Evolutionary conservation across 768 basidiomycete genomes (phyloP), one percentile per base, ranked within the genome.

Genomic region (Mycena vulgaris): DNA sequence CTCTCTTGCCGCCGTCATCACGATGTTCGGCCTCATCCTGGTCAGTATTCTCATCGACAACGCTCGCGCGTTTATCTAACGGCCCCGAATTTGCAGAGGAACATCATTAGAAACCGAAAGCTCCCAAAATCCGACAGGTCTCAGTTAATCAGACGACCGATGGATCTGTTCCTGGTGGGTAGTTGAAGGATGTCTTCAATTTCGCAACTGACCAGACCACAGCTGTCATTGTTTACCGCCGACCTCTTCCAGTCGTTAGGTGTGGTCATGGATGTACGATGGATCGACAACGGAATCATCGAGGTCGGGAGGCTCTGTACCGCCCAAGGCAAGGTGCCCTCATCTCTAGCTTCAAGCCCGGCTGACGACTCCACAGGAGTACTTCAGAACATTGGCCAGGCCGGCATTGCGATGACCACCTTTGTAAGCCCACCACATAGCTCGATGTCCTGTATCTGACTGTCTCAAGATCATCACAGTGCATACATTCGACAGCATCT

Each of bases 191-290:
- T 31, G 2, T 30, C 17, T 4, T 31, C 7, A 0, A 30, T 30
- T 31, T 17, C 1, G 25, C 4, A 19, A 10, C 39, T 40, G 7
- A 21, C 52, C 45, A 21, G 16, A 25, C 5, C n/a, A 30, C 42
- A 70, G 68, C 30, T 65, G 23, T 70, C 68, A n/a, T n/a, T 70
- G 30, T 60, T 70, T n/a, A 10, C 31, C 31, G 68, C 37, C 30
- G 68, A 70, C 23, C 21, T 70, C 4, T 65, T 59, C 16, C 69
- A 70, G 45, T 57, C 55, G 2, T 37, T 70, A 27, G 63, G 69
- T 3, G 63, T 42, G 5, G 57, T 64, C n/a, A 48, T 70, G 63
- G 63, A 70, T 23, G 57, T 55, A 13, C 31, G 40, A 13, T 70
- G 62, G 63, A 61, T 65, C 31, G 58, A 60, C 49, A 30, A 64